Evolutionary conservation across 2,329 filamentous ascomycete species (phyloP).

Genomic region (Venturia pyrina): DNA sequence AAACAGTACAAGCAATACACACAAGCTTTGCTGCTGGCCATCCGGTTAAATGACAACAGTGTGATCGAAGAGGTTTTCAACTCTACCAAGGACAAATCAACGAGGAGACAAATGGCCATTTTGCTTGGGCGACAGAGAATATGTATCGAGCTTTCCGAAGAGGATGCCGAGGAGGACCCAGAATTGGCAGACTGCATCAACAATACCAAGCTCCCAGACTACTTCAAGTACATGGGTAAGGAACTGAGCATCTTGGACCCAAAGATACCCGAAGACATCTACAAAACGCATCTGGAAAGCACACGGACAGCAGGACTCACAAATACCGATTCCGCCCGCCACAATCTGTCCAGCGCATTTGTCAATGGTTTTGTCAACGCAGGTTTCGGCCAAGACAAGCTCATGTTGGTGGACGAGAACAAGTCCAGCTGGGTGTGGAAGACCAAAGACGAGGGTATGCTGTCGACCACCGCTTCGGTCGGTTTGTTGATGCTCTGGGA

Average conservation of each 20-base stretch:
- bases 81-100: conserved; percentile 65
- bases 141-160: conserved; percentile 56
- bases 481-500: conserved; percentile 92
- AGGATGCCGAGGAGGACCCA: conserved; percentile 57
- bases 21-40: conserved; percentile 88
- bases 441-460: conserved; percentile 96
- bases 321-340: conserved; percentile 87
- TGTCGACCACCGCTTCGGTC: conserved; percentile 88
- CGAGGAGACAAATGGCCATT: conserved; percentile 92
- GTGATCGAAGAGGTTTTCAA: conserved; percentile 77
- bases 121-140: conserved; percentile 87
- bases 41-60: conserved; percentile 77
- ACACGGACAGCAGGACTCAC: conserved; percentile 86
- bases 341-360: conserved; percentile 91
- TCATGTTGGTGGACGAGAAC: conserved; percentile 80
- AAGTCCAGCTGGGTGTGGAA: conserved; percentile 98
- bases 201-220: conserved; percentile 77
- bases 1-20: conserved; percentile 85
- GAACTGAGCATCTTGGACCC: conserved; percentile 95
- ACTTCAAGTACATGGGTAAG: conserved; percentile 90
- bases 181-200: conserved; percentile 75
- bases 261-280: conserved; percentile 96
- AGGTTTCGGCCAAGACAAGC: conserved; percentile 89
- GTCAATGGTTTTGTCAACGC: conserved; percentile 97
- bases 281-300: conserved; percentile 97